Evolutionary conservation across 106 monocot genomes (phyloP).

Genomic region (Phalaenopsis equestris): DNA sequence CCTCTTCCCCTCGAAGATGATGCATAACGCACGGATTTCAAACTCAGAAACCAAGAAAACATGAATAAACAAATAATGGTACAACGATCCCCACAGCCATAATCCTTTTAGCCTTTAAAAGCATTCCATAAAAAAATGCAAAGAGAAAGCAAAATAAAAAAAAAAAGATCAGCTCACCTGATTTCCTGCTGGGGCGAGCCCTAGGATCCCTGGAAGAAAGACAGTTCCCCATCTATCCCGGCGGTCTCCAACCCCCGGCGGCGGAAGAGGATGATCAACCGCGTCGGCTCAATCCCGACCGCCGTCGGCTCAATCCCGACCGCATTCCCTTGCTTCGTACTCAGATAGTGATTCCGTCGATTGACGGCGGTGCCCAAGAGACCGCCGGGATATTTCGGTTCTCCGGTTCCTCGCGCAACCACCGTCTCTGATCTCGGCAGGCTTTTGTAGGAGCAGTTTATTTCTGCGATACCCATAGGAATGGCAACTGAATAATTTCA

Average conservation of each 20-base stretch:
- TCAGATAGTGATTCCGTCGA: not conserved
- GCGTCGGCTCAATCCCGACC: not conserved
- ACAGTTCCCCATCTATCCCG: not conserved
- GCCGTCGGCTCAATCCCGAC: not conserved
- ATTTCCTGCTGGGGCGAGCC: not conserved
- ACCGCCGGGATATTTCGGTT: not conserved
- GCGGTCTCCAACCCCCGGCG: not conserved
- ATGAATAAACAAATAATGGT: not conserved
- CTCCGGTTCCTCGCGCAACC: not conserved
- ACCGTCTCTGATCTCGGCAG: no score
- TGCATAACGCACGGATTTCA: not conserved
- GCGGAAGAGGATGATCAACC: not conserved
- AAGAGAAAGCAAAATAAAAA: not conserved
- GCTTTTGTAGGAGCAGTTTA: no score
- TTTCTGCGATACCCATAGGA: no score
- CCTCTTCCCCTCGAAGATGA: no score
- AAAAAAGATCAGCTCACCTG: not conserved
- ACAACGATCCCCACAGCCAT: not conserved
- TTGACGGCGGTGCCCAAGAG: not conserved
- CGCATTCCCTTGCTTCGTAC: not conserved
- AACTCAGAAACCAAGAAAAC: not conserved
- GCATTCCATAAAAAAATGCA: not conserved
- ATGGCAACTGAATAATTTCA: no score
- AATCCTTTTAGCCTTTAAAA: not conserved
- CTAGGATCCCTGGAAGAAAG: not conserved